Conservation (phyloP, 441 rosid species). For the Erodium trifolium region DNA sequence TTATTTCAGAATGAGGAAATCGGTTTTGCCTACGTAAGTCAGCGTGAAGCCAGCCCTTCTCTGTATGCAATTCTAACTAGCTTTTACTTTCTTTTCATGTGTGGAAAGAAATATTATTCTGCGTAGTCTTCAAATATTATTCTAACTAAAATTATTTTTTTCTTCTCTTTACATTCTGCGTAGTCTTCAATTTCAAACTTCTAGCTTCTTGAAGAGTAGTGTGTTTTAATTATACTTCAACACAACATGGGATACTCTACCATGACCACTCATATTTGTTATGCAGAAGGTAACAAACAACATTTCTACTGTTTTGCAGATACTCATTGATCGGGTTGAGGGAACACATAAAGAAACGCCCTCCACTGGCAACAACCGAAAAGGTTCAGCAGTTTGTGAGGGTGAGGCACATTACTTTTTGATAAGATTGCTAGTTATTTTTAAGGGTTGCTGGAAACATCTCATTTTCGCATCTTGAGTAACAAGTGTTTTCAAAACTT, state of each 20-base stretch:
- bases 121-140: background rate
- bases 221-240: constrained; percentile 3
- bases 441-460: background rate
- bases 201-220: background rate
- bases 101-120: background rate
- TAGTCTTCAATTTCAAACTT: background rate
- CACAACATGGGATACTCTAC: background rate
- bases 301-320: constrained; percentile 30
- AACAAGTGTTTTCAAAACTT: background rate
- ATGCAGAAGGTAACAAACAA: background rate
- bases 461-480: background rate
- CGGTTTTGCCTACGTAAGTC: constrained; percentile 88
- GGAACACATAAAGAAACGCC: constrained; percentile 97
- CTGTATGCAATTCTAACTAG: constrained; percentile 46
- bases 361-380: constrained; percentile 89
- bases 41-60: constrained; percentile 80
- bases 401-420: constrained; percentile 45
- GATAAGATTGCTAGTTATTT: background rate
- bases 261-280: background rate
- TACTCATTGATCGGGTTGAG: constrained; percentile 69
- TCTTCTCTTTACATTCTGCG: background rate
- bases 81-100: constrained; percentile 15
- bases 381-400: constrained; percentile 85
- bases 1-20: constrained; percentile 62
- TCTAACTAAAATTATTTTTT: background rate